These are phyloP conservation scores for Dorcoceras hygrometricum DNA, from an alignment of 257 asterid genomes.

Conservation along the genomic window DNA sequence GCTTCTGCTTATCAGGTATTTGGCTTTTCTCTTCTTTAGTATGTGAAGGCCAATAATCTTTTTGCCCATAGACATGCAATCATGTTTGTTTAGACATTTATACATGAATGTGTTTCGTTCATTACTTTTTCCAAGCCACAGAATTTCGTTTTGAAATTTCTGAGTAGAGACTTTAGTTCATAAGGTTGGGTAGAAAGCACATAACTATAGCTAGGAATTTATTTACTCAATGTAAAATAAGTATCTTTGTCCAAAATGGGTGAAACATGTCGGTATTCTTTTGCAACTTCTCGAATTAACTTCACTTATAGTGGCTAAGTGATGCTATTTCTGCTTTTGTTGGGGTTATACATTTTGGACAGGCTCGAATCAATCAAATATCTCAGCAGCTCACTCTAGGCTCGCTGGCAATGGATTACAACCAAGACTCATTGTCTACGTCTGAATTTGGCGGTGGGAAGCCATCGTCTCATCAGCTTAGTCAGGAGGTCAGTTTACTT, in stretches of 20 bases:
- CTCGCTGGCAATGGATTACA: constrained; percentile 43
- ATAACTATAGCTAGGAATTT: constrained; percentile 30
- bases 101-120: not conserved
- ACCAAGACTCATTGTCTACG: constrained; percentile 34
- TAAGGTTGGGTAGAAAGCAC: constrained; percentile 31
- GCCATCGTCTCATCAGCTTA: constrained; percentile 45
- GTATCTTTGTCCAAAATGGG: constrained; percentile 38
- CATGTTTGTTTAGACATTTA: not conserved
- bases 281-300: constrained; percentile 58
- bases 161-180: constrained; percentile 22
- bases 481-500: constrained; percentile 49
- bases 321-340: constrained; percentile 68
- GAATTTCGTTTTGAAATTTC: constrained; percentile 1
- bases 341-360: constrained; percentile 75
- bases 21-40: constrained; percentile 16
- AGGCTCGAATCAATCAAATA: constrained; percentile 87
- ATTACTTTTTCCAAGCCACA: constrained; percentile 2
- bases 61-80: not conserved
- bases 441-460: constrained; percentile 34
- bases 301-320: constrained; percentile 56
- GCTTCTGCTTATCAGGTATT: constrained; percentile 85
- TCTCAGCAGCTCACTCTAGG: constrained; percentile 62
- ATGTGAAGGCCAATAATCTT: not conserved
- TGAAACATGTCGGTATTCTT: constrained; percentile 43
- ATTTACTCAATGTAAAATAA: constrained; percentile 37